These are phyloP conservation scores for Vaccinium corymbosum DNA, from an alignment of 148 eudicot species.

Conservation along the genomic window DNA sequence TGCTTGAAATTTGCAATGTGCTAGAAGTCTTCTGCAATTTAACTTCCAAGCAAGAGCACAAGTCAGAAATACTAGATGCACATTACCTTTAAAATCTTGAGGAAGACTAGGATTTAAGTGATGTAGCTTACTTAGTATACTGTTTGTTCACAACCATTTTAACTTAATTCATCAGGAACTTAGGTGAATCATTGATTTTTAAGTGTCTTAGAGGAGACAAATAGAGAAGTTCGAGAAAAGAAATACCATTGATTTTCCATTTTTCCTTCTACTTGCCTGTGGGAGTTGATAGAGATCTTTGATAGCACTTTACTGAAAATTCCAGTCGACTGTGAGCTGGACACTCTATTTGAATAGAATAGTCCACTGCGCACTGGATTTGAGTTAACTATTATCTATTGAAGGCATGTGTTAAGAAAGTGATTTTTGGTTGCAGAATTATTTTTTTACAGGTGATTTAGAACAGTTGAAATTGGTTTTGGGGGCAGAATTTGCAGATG, in stretches of 20 bases:
- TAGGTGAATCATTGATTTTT: neutral
- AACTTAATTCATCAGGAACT: neutral
- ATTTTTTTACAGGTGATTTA: neutral
- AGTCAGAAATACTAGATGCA: neutral
- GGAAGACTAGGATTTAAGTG: neutral
- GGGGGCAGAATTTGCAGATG: neutral
- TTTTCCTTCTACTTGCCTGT: neutral
- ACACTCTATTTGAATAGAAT: neutral
- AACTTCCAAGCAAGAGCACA: neutral
- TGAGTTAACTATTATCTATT: neutral
- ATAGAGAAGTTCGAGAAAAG: constrained; percentile 4
- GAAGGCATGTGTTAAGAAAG: neutral
- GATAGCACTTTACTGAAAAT: neutral
- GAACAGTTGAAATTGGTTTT: neutral
- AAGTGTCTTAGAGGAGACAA: neutral
- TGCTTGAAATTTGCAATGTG: neutral
- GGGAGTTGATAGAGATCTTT: constrained; percentile 1
- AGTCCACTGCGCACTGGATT: neutral
- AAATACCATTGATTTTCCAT: neutral
- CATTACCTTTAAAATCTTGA: neutral
- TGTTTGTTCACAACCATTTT: neutral
- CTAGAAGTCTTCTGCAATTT: neutral
- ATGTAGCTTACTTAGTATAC: neutral
- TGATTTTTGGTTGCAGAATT: neutral
- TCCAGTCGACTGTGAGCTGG: neutral